Evolutionary conservation across 2,329 filamentous ascomycete species (phyloP).

Genomic region (Stagonosporopsis cucurbitacearum): DNA sequence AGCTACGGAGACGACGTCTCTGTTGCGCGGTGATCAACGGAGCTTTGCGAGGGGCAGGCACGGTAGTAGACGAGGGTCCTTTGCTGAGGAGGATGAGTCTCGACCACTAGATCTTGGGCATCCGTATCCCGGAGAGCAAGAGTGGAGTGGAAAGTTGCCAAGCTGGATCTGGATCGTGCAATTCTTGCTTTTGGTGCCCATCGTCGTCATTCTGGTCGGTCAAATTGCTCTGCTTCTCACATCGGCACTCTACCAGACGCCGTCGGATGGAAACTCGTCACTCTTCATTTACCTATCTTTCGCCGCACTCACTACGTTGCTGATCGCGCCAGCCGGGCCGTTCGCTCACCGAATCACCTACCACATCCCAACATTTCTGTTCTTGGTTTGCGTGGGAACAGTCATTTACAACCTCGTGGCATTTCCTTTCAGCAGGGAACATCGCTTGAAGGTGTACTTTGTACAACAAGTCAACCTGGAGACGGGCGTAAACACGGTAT

Average conservation of each 20-base stretch:
- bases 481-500: constrained; percentile 71
- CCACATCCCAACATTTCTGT: constrained; percentile 78
- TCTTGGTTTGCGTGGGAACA: constrained; percentile 75
- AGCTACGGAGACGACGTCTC: constrained; percentile 63
- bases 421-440: constrained; percentile 84
- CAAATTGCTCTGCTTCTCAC: constrained; percentile 78
- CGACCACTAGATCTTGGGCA: constrained; percentile 43
- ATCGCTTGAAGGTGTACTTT: constrained; percentile 87
- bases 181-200: constrained; percentile 78
- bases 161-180: constrained; percentile 89
- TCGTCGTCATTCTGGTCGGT: constrained; percentile 77
- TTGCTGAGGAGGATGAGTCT: constrained; percentile 47
- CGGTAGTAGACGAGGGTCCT: constrained; percentile 48
- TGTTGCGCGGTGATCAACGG: constrained; percentile 59
- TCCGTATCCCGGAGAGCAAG: constrained; percentile 74
- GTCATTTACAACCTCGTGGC: constrained; percentile 84
- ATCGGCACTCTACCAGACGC: constrained; percentile 78
- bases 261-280: constrained; percentile 78
- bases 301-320: constrained; percentile 70
- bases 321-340: constrained; percentile 78
- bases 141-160: constrained; percentile 81
- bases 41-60: constrained; percentile 65
- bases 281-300: constrained; percentile 75
- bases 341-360: constrained; percentile 87
- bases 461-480: constrained; percentile 79